phyloP scores from a whole-genome alignment of 1,284 basidiomycete genomes.

The Mycena sp. region DNA sequence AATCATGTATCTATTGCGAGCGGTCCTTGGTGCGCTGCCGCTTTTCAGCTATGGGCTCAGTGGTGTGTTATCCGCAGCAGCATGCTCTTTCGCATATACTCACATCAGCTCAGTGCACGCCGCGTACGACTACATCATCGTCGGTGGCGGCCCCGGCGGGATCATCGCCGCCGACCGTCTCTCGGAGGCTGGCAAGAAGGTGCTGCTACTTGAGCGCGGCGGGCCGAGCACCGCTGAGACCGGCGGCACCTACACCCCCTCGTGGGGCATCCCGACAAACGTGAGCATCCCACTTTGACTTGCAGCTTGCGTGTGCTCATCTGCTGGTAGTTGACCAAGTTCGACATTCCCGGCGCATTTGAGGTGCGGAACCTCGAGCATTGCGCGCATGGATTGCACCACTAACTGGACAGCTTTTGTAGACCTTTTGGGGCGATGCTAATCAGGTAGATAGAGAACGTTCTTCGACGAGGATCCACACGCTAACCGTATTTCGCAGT shows the following conservation, averaged over 20 bases:
- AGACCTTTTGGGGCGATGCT: constrained; percentile 66
- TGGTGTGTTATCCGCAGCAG: background rate
- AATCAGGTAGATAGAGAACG: constrained; percentile 37
- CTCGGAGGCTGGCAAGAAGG: constrained; percentile 68
- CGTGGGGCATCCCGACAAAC: constrained; percentile 34
- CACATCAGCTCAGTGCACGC: background rate
- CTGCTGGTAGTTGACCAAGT: constrained; percentile 58
- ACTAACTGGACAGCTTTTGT: constrained; percentile 27
- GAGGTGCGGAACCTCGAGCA: background rate
- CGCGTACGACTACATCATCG: constrained; percentile 22
- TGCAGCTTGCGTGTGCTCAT: background rate
- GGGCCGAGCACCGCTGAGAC: constrained; percentile 69
- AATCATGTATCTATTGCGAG: background rate
- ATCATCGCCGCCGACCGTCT: constrained; percentile 58
- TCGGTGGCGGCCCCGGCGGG: constrained; percentile 20
- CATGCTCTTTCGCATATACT: background rate
- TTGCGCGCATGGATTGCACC: background rate
- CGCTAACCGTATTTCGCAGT: constrained; percentile 4
- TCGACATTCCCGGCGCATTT: constrained; percentile 70
- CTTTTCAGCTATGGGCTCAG: background rate
- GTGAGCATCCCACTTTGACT: background rate
- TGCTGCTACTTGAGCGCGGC: constrained; percentile 68
- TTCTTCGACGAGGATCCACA: background rate
- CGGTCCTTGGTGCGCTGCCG: background rate
- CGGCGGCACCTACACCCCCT: constrained; percentile 60